These are phyloP conservation scores for Fragilaria crotonensis DNA, from an alignment of 108 stramenopile genomes.

Conservation along the genomic window DNA sequence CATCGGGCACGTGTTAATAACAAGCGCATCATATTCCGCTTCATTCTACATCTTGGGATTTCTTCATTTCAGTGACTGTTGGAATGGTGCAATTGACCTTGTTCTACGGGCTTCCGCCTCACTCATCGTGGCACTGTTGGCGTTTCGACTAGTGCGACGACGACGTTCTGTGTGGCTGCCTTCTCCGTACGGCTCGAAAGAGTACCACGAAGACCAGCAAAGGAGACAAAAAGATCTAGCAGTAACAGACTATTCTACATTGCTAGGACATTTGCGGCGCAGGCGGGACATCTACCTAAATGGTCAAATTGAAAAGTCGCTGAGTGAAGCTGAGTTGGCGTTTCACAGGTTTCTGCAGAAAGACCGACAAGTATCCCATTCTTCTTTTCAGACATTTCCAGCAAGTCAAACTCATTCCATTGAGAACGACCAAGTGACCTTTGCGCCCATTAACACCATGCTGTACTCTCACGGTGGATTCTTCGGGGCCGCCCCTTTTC, in stretches of 20 bases:
- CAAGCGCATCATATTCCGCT: too few species aligned
- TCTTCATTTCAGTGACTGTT: too few species aligned
- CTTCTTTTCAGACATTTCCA: slow-evolving; percentile 14
- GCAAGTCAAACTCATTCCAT: slow-evolving; percentile 49
- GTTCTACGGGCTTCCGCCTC: too few species aligned
- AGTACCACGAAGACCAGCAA: slow-evolving; percentile 25
- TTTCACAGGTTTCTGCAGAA: too few species aligned
- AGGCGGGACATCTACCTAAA: slow-evolving; percentile 23
- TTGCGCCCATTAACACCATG: slow-evolving; percentile 55
- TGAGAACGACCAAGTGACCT: slow-evolving; percentile 57
- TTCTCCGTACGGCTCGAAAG: slow-evolving; percentile 34
- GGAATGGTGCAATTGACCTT: too few species aligned
- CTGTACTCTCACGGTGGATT: slow-evolving; percentile 83
- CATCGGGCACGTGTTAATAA: too few species aligned
- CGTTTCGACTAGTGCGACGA: slow-evolving; percentile 65
- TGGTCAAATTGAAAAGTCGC: slow-evolving; percentile 26
- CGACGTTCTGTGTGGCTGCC: slow-evolving; percentile 63
- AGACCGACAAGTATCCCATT: too few species aligned
- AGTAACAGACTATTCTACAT: slow-evolving; percentile 42
- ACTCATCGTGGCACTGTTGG: too few species aligned
- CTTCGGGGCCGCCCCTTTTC: slow-evolving; percentile 82
- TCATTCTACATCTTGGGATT: too few species aligned
- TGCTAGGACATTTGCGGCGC: slow-evolving; percentile 14
- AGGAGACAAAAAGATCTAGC: slow-evolving; percentile 20
- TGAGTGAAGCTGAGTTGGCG: slow-evolving; percentile 37